These are phyloP conservation scores for Lactarius quietus DNA, from an alignment of 768 basidiomycete species.

Conservation along the genomic window DNA sequence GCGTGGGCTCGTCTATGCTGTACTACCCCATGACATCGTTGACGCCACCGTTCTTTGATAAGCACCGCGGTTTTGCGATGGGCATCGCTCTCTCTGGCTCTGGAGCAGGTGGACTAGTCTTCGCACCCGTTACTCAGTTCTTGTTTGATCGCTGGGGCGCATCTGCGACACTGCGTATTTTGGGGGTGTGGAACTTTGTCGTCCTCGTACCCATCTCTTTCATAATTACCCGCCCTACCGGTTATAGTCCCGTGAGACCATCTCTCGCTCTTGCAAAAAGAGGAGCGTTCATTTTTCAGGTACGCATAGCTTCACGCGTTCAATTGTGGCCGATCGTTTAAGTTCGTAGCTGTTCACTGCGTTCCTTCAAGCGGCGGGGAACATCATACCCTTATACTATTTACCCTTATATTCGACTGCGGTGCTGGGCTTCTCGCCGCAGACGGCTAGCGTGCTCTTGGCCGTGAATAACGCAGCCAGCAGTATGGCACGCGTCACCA, in stretches of 20 bases:
- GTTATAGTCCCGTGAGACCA: slow-evolving; percentile 30
- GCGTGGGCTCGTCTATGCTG: slow-evolving; percentile 42
- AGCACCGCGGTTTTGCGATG: slow-evolving; percentile 45
- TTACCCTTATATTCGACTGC: slow-evolving; percentile 41
- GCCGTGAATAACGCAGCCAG: slow-evolving; percentile 44
- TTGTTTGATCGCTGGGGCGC: slow-evolving; percentile 38
- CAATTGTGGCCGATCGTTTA: background rate
- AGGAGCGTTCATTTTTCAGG: slow-evolving; percentile 44
- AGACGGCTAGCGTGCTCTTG: slow-evolving; percentile 39
- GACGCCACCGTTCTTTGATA: slow-evolving; percentile 42
- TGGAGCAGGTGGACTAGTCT: slow-evolving; percentile 43
- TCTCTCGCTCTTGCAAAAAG: slow-evolving; percentile 38
- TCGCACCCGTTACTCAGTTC: slow-evolving; percentile 39
- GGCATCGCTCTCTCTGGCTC: slow-evolving; percentile 41
- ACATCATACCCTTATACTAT: slow-evolving; percentile 44
- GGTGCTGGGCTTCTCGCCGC: slow-evolving; percentile 38
- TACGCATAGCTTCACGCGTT: slow-evolving; percentile 8
- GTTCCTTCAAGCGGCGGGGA: slow-evolving; percentile 44
- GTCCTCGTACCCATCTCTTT: slow-evolving; percentile 38
- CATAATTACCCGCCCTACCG: slow-evolving; percentile 34
- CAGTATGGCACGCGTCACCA: slow-evolving; percentile 39
- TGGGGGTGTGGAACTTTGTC: slow-evolving; percentile 41
- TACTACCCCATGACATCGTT: slow-evolving; percentile 45
- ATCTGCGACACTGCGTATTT: slow-evolving; percentile 37
- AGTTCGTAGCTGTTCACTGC: slow-evolving; percentile 37